Conservation (phyloP, 352 stramenopile genomes). For the Peronosclerospora sorghi region DNA sequence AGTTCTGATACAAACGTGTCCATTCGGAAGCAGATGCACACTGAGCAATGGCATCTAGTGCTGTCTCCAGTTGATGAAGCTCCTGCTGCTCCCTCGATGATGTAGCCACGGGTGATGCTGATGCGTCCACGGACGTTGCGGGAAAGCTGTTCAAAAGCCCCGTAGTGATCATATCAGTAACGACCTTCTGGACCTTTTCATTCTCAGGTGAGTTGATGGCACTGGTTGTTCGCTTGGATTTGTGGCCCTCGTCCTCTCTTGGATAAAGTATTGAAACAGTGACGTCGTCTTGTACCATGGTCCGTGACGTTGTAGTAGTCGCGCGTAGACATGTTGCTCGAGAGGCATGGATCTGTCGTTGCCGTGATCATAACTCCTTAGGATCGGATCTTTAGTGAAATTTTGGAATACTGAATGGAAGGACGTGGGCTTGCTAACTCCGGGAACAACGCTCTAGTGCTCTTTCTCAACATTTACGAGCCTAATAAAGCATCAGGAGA, state of each 20-base stretch:
- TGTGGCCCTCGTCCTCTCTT: slow-evolving; percentile 2
- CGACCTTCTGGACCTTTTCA: slow-evolving; percentile 26
- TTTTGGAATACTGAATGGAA: too few relatives aligned
- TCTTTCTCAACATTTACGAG: too few relatives aligned
- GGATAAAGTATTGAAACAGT: slow-evolving; percentile 47
- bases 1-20: slow-evolving; percentile 39
- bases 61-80: slow-evolving; percentile 9
- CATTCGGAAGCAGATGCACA: slow-evolving; percentile 40
- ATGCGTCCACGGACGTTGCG: background rate
- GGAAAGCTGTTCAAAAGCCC: slow-evolving; percentile 28
- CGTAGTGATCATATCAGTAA: slow-evolving; percentile 27
- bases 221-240: slow-evolving; percentile 2
- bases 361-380: too few relatives aligned
- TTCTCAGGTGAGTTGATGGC: slow-evolving; percentile 9
- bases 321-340: slow-evolving; percentile 63
- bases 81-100: slow-evolving; percentile 2
- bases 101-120: slow-evolving; percentile 1
- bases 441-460: too few relatives aligned
- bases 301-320: slow-evolving; percentile 65
- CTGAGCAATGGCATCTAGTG: slow-evolving; percentile 43
- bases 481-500: too few relatives aligned
- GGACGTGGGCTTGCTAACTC: too few relatives aligned
- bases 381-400: too few relatives aligned
- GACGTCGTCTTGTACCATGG: slow-evolving; percentile 62
- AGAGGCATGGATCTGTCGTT: too few relatives aligned